These are phyloP conservation scores for Arxiozyma bovina DNA, from an alignment of 1,139 yeast genomes.

Conservation along the genomic window DNA sequence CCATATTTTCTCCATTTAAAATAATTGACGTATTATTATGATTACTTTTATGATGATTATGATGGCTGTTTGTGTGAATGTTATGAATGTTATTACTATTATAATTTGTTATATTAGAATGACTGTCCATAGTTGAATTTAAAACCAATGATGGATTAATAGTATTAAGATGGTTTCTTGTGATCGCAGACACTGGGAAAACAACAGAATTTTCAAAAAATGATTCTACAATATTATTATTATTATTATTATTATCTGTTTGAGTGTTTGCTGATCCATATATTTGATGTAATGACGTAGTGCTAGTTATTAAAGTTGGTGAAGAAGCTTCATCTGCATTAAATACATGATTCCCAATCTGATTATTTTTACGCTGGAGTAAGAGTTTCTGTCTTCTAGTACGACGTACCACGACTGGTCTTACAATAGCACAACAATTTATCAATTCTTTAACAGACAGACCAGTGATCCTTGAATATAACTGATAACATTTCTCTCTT, in stretches of 20 bases:
- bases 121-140: background rate
- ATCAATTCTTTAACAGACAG: conserved; percentile 17
- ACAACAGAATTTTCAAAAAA: background rate
- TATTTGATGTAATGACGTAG: background rate
- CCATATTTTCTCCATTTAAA: background rate
- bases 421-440: conserved; percentile 23
- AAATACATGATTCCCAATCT: background rate
- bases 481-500: conserved; percentile 15
- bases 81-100: conserved; percentile 1
- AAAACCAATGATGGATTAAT: conserved; percentile 1
- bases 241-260: too few relatives aligned
- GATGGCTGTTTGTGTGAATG: background rate
- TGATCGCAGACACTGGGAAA: background rate
- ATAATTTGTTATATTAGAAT: background rate
- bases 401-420: conserved; percentile 18
- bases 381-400: conserved; percentile 10
- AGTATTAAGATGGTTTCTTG: background rate
- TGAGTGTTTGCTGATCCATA: background rate
- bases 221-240: background rate
- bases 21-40: background rate
- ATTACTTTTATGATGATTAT: too few relatives aligned
- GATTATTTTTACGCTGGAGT: background rate
- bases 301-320: background rate
- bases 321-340: background rate
- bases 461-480: conserved; percentile 18